Evolutionary conservation across 2,329 filamentous ascomycete species (phyloP), one percentile per base, ranked within the genome.

Genomic region (Cadophora luteo-olivacea): DNA sequence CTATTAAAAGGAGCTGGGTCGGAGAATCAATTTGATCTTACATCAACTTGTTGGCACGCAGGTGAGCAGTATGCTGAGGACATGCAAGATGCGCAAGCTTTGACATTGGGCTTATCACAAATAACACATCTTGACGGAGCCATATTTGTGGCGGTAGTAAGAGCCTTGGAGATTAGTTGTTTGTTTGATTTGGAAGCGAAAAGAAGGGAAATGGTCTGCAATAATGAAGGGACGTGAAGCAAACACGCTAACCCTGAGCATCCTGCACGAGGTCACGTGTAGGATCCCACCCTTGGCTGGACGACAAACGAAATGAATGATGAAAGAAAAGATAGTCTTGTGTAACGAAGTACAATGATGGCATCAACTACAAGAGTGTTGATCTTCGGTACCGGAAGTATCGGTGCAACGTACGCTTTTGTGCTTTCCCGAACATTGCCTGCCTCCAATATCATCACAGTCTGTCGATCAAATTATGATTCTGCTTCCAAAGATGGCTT

Each of bases 391-490:
- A 76, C 75, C 14, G 78, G 78, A 51, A 76, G 75, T 41, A 73
- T 80, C 61, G 78, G 78, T 60, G 73, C 73, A 38, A 69, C 76
- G 19, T 78, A 79, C 64, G 66, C 75, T 3, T 77, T 74, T 64
- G 66, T 78, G 12, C 69, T 80, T 48, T 75, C 74, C 33, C 73
- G 72, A 5, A 73, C 74, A n/a, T 29, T 71, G 6, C 67, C 65
- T 32, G 70, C 69, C 12, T 73, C 72, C 51, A 73, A 71, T 64
- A 70, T 79, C 36, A 75, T 76, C 32, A 74, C 76, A 14, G 72
- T 79, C 45, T 80, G 78, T 66, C 77, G 78, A 4, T 78, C 77
- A 51, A 79, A 79, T 70, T 78, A 76, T 71, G 72, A 67, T 1
- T 45, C 63, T 51, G 68, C 68, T 22, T 66, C 65, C 36, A 61